Base-by-base conservation (phyloP, 495 filamentous ascomycete genomes). In the Letharia columbiana region DNA sequence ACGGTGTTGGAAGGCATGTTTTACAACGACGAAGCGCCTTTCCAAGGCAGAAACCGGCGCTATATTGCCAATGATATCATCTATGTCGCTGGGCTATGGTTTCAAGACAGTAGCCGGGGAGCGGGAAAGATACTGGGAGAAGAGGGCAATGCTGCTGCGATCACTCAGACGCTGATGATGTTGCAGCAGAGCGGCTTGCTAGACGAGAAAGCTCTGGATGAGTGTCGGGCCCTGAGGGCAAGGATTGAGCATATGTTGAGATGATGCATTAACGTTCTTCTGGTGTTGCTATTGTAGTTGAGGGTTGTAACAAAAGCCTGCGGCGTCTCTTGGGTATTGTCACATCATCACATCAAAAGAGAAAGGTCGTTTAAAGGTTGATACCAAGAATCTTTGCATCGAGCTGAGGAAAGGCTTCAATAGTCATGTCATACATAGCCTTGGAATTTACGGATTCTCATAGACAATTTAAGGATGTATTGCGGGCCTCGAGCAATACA, bases 21-120 rank as follows among this genome's bases (percentile, higher is more conserved):
- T 72, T 92, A 93, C 75, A 83, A 86, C 52, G 87, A 95, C 69
- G 89, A 94, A 72, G 80, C 86, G 10, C 94, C 95, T 0, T 97
- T 96, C 75, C 82, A 84, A 33, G 89, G 87, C 9, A 73, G 78
- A 1, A 86, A 84, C 61, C 82, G 83, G 60, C 79, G 77, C n/a
- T 76, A 81, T 62, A 75, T 91, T 28, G 85, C 85, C 40, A 76
- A 76, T 49, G 85, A 90, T 69, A 81, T 91, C 18, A 72, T 88
- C 1, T 86, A 89, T 71, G 74, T 89, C 31, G 74, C 84, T 18
- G 72, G 82, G 44, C 73, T 76, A 44, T 92, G 89, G 89, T 86
- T 84, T 67, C 76, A 80, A 42, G 80, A 86, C 45, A 86, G 83
- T 47, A 76, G 82, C 50, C 79, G 84, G 42, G 75, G 79, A 20